phyloP scores from a whole-genome alignment of 2,329 filamentous ascomycete genomes.

The Talaromyces islandicus region DNA sequence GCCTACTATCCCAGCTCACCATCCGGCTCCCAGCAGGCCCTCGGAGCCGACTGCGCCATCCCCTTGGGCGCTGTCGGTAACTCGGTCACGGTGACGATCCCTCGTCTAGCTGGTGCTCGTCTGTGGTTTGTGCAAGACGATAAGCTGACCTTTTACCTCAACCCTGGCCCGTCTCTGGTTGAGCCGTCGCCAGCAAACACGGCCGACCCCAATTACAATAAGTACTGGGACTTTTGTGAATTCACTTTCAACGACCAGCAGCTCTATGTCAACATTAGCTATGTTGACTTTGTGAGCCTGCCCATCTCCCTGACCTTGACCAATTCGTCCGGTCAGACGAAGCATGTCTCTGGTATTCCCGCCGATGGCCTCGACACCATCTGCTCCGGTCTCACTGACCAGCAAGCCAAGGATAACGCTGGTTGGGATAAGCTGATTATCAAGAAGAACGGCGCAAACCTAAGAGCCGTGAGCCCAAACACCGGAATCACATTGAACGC shows the following conservation, averaged over 20 bases:
- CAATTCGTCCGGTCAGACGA: conserved; percentile 36
- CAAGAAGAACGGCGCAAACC: conserved; percentile 34
- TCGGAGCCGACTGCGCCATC: conserved; percentile 58
- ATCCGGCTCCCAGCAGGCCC: conserved; percentile 40
- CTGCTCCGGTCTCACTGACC: conserved; percentile 48
- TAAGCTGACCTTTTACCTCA: conserved; percentile 62
- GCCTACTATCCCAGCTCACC: conserved; percentile 61
- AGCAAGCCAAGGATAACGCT: conserved; percentile 50
- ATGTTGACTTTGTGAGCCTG: conserved; percentile 68
- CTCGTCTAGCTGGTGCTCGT: conserved; percentile 63
- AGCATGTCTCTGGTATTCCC: conserved; percentile 54
- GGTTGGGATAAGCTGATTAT: conserved; percentile 59
- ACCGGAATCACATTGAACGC: conserved; percentile 36
- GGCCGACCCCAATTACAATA: conserved; percentile 56
- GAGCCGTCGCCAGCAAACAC: conserved; percentile 68
- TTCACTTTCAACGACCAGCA: conserved; percentile 59
- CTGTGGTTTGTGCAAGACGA: conserved; percentile 64
- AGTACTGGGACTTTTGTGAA: conserved; percentile 63
- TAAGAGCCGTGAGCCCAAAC: conserved; percentile 39
- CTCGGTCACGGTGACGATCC: conserved; percentile 57
- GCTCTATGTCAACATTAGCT: conserved; percentile 64
- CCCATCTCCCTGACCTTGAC: conserved; percentile 54
- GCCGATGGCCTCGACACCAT: conserved; percentile 52
- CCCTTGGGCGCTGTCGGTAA: conserved; percentile 56
- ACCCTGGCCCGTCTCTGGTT: conserved; percentile 65